Percentiles rank a stretch among this genome's conserved stretches.
phyloP scores from a whole-genome alignment of 345 rosid species.

The Syzygium aromaticum region DNA sequence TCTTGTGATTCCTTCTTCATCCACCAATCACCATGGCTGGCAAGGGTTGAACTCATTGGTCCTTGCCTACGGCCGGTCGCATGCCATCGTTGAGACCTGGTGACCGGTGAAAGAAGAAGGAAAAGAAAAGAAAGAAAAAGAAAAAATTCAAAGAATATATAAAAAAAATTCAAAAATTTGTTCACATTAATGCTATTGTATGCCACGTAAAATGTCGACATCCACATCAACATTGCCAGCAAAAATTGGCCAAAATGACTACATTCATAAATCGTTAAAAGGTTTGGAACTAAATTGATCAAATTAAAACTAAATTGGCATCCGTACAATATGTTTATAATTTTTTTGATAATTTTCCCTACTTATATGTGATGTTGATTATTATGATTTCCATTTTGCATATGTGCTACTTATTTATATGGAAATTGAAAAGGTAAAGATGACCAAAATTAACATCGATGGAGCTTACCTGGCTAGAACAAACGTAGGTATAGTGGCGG shows the following conservation, averaged over 20 bases:
- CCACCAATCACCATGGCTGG: too few relatives aligned
- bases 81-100: neutral
- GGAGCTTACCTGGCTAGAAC: too few relatives aligned
- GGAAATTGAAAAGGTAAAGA: neutral
- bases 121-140: neutral
- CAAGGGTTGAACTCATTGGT: neutral
- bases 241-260: too few relatives aligned
- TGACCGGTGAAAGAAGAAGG: neutral
- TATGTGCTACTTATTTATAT: neutral
- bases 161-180: neutral
- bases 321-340: neutral
- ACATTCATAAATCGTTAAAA: neutral
- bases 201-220: neutral
- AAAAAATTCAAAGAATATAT: too few relatives aligned
- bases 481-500: too few relatives aligned
- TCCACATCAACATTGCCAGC: neutral
- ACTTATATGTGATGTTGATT: neutral
- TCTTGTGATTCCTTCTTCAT: neutral
- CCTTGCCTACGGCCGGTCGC: accelerated
- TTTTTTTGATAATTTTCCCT: neutral
- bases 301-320: neutral
- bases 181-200: neutral
- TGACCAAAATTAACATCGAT: neutral
- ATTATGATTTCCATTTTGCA: neutral
- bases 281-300: neutral